phyloP scores from a whole-genome alignment of 148 eudicot genomes.

The Rhododendron molle region DNA sequence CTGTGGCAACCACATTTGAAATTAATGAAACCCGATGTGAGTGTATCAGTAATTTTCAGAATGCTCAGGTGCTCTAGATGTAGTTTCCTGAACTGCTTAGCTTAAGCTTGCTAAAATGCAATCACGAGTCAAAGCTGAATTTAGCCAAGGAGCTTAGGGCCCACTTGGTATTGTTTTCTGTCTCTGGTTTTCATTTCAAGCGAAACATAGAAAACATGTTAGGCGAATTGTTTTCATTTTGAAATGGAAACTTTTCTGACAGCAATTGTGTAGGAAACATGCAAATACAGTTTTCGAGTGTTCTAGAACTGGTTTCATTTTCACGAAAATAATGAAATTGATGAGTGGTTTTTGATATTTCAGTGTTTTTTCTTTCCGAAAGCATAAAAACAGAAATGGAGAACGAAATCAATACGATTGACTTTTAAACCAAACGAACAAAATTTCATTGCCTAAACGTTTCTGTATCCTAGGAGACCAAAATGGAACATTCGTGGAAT shows the following conservation, averaged over 20 bases:
- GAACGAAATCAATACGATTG: too few relatives aligned
- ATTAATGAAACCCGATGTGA: not conserved
- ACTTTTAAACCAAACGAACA: not conserved
- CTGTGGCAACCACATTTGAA: not conserved
- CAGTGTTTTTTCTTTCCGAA: too few relatives aligned
- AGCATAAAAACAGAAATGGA: too few relatives aligned
- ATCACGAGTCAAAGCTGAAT: not conserved
- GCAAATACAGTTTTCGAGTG: not conserved
- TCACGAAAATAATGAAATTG: too few relatives aligned
- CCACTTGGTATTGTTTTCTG: not conserved
- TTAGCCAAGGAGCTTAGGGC: not conserved
- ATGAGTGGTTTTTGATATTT: too few relatives aligned
- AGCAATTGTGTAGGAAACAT: not conserved
- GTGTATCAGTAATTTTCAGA: not conserved
- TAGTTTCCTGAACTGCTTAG: not conserved
- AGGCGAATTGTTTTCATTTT: not conserved
- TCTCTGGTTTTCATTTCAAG: too few relatives aligned
- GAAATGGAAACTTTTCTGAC: not conserved
- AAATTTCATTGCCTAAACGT: not conserved
- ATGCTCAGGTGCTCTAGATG: not conserved
- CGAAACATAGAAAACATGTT: not conserved
- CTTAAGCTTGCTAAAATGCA: not conserved
- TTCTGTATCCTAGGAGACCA: too few relatives aligned
- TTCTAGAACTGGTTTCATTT: too few relatives aligned
- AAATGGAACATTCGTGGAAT: not conserved